Evolutionary conservation across 768 basidiomycete genomes (phyloP).

Genomic region (Tricholoma flavovirens): DNA sequence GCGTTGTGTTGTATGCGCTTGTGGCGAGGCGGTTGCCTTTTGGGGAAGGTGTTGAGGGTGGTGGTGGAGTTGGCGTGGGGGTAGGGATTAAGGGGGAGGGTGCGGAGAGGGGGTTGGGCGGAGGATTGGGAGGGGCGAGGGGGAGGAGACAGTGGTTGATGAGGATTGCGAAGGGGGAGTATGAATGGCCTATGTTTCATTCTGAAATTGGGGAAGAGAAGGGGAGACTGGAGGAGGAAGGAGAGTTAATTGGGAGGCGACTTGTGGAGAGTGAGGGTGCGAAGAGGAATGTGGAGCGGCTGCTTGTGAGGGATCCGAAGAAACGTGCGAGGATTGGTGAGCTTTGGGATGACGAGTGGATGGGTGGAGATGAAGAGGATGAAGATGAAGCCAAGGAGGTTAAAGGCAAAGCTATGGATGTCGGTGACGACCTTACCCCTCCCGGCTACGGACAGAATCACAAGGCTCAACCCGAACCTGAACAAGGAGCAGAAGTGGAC

Average conservation of each 20-base stretch:
- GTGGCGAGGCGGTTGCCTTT: slow-evolving; percentile 71
- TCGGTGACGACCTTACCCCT: background rate
- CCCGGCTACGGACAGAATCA: background rate
- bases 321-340: slow-evolving; percentile 57
- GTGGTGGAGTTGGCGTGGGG: slow-evolving; percentile 27
- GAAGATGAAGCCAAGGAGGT: slow-evolving; percentile 11
- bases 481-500: background rate
- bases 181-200: slow-evolving; percentile 53
- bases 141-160: slow-evolving; percentile 59
- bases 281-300: slow-evolving; percentile 46
- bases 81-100: slow-evolving; percentile 36
- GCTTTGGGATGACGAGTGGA: slow-evolving; percentile 56
- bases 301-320: slow-evolving; percentile 67
- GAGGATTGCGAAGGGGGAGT: slow-evolving; percentile 77
- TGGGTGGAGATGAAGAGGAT: slow-evolving; percentile 24
- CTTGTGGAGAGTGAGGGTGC: slow-evolving; percentile 40
- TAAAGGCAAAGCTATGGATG: slow-evolving; percentile 1
- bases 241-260: slow-evolving; percentile 29
- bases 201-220: slow-evolving; percentile 2
- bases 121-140: slow-evolving; percentile 24
- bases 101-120: slow-evolving; percentile 18
- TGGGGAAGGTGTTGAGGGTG: slow-evolving; percentile 50
- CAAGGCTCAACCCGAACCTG: background rate
- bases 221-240: slow-evolving; percentile 13
- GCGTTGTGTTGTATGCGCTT: slow-evolving; percentile 81